Evolutionary conservation across 345 rosid genomes (phyloP).

Genomic region (Rhodamnia rubescens): DNA sequence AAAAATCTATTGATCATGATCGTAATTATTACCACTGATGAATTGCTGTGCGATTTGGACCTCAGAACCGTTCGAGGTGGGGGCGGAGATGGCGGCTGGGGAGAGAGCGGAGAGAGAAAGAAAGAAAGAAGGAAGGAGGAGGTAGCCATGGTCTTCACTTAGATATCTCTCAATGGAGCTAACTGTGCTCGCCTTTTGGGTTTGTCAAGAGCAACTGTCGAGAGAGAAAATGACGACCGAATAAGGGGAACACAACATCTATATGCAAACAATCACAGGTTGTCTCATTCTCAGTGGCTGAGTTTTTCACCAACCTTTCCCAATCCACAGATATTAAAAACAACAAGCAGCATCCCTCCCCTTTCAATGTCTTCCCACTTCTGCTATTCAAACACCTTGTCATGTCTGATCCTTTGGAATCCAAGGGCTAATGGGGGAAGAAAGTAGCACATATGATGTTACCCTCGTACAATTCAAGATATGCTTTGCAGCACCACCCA

Average conservation of each 20-base stretch:
- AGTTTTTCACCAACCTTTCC: background rate
- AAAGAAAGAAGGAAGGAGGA: too few relatives aligned
- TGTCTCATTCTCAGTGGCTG: background rate
- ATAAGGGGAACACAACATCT: background rate
- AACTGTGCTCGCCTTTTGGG: too few relatives aligned
- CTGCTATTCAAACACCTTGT: background rate
- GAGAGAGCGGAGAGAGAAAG: too few relatives aligned
- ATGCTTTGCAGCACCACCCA: constrained; percentile 17
- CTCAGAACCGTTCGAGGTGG: too few relatives aligned
- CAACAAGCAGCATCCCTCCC: background rate
- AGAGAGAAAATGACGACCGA: background rate
- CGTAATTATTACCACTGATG: too few relatives aligned
- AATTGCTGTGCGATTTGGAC: too few relatives aligned
- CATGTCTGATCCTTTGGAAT: background rate
- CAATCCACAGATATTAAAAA: background rate
- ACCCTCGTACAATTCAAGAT: constrained; percentile 39
- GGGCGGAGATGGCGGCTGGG: too few relatives aligned
- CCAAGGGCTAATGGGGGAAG: background rate
- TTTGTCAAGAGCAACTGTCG: too few relatives aligned
- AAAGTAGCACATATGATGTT: background rate
- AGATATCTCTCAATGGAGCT: too few relatives aligned
- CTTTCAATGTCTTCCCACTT: background rate
- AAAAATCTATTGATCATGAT: too few relatives aligned
- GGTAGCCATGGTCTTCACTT: too few relatives aligned
- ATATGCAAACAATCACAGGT: background rate